Evolutionary conservation across 2,329 filamentous ascomycete genomes (phyloP), one percentile per base, ranked within the genome.

Genomic region (Penicillium sp.): DNA sequence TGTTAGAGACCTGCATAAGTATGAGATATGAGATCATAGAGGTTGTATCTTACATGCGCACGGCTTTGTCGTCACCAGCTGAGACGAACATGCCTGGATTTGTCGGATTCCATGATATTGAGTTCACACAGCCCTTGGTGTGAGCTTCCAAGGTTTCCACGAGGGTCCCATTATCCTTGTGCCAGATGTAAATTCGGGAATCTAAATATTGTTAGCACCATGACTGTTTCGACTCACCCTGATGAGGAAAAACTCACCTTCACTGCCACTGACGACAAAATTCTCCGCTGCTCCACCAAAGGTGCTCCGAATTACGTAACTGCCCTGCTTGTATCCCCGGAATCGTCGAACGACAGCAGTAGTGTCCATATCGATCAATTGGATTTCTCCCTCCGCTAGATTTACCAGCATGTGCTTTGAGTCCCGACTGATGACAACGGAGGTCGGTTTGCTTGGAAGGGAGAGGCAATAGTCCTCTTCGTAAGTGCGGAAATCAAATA

Each of bases 241-340:
- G 51, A 22, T 50, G 9, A 50, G 12, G 7, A 10, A 26, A 12
- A 9, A 56, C 82, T 72, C 80, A 93, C 92, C 91, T 85, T 97
- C 93, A 71, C 93, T 97, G 12, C 95, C 95, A 71, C 91, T 94
- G 30, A 96, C 84, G 10, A 98, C 90, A 76, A 97, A 97, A 74
- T 90, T 93, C 79, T 97, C 93, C 61, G 91, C 89, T 1, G 94
- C 93, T 35, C 95, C 95, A 19, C 95, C 95, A 78, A 97, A 95
- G 0, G 84, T 82, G 70, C 89, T 91, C 55, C 94, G 86, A 62
- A 99, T 96, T 59, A 97, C 85, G 73, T 83, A 97, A 1, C 89
- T 81, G 58, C 88, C 89, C 65, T 93, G 91, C 47, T 84, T 86
- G 64, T 93, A 90, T 0, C 92, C 93, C 17, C 86, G 82, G 73